A percentile compares a stretch with the other conserved stretches of the same genome.
These are phyloP conservation scores for Gracilaria gracilis DNA, from an alignment of 23 red algal species.

Conservation along the genomic window DNA sequence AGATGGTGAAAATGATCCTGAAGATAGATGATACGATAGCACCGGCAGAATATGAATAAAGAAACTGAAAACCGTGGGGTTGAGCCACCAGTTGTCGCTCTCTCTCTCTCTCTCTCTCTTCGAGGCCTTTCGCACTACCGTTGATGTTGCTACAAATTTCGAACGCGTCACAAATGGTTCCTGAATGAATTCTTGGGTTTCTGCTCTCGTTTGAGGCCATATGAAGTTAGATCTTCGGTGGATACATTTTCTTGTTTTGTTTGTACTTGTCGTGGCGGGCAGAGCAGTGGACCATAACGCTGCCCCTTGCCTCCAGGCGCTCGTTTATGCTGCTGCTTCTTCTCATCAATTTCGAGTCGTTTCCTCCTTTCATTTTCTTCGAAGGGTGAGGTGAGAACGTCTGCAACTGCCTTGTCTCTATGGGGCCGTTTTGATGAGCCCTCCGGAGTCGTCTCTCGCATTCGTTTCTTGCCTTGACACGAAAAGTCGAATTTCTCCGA, in stretches of 20 bases:
- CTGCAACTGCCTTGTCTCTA: not conserved
- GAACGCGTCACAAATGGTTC: not conserved
- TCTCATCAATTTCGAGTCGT: not conserved
- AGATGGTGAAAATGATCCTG: slow-evolving; percentile 97
- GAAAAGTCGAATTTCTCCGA: not conserved
- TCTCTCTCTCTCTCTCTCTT: not conserved
- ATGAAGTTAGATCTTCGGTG: slow-evolving; percentile 41
- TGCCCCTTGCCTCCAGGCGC: not conserved
- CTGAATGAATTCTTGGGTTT: not conserved
- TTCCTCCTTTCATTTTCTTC: not conserved
- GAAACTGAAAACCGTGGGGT: not conserved
- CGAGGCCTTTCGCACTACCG: not conserved
- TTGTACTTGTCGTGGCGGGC: slow-evolving; percentile 47
- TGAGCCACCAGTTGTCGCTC: not conserved
- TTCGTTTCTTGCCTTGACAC: not conserved
- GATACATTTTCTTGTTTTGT: slow-evolving; percentile 39
- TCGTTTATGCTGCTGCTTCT: not conserved
- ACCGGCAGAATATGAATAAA: slow-evolving; percentile 68
- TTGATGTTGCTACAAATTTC: not conserved
- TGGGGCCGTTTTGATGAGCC: slow-evolving; percentile 1
- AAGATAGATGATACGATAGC: slow-evolving; percentile 98
- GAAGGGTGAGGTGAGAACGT: not conserved
- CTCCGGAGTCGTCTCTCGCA: not conserved
- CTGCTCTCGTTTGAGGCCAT: slow-evolving; percentile 13
- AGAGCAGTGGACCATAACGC: not conserved